Conservation (phyloP, 805 yeast species). For the Candida mattraensis region DNA sequence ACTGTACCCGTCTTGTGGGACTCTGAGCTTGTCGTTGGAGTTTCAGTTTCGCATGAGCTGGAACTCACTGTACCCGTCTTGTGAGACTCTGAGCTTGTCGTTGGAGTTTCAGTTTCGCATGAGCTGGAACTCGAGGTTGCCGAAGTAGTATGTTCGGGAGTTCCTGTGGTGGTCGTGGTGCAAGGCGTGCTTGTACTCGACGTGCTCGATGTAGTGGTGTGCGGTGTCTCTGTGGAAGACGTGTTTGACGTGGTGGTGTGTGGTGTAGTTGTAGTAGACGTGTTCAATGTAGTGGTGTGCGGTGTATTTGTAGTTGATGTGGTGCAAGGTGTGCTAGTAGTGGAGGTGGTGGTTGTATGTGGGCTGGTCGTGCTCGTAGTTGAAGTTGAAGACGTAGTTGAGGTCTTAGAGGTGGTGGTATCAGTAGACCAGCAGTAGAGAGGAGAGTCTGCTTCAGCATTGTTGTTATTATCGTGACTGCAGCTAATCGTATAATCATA, state of each 20-base stretch:
- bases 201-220: too few species aligned
- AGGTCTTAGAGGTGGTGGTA: slow-evolving; percentile 2
- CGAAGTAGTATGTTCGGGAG: too few species aligned
- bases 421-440: slow-evolving; percentile 10
- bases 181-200: too few species aligned
- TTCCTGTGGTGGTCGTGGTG: too few species aligned
- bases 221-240: too few species aligned
- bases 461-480: slow-evolving; percentile 26
- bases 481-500: slow-evolving; percentile 32
- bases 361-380: not conserved
- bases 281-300: not conserved
- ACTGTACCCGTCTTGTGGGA: too few species aligned
- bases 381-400: slow-evolving; percentile 3
- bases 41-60: too few species aligned
- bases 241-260: slow-evolving; percentile 4
- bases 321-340: slow-evolving; percentile 2
- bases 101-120: too few species aligned
- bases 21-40: too few species aligned
- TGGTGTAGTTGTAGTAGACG: not conserved
- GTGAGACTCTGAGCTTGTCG: too few species aligned
- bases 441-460: slow-evolving; percentile 22
- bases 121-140: too few species aligned
- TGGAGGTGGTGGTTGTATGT: not conserved
- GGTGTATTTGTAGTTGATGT: not conserved
- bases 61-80: too few species aligned